Conservation (phyloP, 352 stramenopile genomes). For the Globisporangium paddicum region DNA sequence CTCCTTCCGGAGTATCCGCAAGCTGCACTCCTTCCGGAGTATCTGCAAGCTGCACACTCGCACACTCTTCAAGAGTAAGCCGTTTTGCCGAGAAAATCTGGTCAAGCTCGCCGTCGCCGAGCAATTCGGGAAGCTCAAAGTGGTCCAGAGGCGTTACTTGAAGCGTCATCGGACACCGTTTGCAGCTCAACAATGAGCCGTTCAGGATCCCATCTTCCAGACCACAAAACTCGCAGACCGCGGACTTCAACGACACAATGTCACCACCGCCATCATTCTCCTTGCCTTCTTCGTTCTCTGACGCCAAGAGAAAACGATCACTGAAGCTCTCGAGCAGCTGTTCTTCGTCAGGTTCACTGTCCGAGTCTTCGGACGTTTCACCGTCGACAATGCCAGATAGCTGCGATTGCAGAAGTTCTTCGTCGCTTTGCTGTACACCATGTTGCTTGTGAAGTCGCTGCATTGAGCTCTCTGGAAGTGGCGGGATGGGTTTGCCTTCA, state of each 20-base stretch:
- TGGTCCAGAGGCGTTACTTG: slow-evolving; percentile 35
- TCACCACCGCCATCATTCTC: not conserved
- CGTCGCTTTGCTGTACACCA: not conserved
- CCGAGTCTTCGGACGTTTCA: slow-evolving; percentile 27
- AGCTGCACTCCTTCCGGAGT: slow-evolving; percentile 15
- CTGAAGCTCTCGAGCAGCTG: slow-evolving; percentile 51
- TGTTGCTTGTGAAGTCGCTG: slow-evolving; percentile 20
- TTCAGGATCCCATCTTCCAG: slow-evolving; percentile 69
- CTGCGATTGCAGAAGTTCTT: slow-evolving; percentile 8
- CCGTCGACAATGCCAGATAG: slow-evolving; percentile 11
- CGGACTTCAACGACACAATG: not conserved
- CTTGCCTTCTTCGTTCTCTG: not conserved
- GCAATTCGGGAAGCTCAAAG: slow-evolving; percentile 46
- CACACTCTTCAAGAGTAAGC: slow-evolving; percentile 12
- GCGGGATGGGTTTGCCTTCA: slow-evolving; percentile 39
- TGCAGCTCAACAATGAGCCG: slow-evolving; percentile 38
- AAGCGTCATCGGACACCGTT: slow-evolving; percentile 44
- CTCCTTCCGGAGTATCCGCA: slow-evolving; percentile 11
- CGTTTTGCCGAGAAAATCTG: slow-evolving; percentile 5
- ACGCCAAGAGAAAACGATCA: slow-evolving; percentile 32
- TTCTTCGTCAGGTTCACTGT: slow-evolving; percentile 39
- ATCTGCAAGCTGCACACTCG: slow-evolving; percentile 6
- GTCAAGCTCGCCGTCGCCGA: slow-evolving; percentile 14
- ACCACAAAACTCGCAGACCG: slow-evolving; percentile 46
- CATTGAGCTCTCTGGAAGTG: slow-evolving; percentile 34